Percentiles rank a stretch among this genome's conserved stretches.
phyloP scores from a whole-genome alignment of 2,329 filamentous ascomycete genomes.

The Claviceps spartinae region DNA sequence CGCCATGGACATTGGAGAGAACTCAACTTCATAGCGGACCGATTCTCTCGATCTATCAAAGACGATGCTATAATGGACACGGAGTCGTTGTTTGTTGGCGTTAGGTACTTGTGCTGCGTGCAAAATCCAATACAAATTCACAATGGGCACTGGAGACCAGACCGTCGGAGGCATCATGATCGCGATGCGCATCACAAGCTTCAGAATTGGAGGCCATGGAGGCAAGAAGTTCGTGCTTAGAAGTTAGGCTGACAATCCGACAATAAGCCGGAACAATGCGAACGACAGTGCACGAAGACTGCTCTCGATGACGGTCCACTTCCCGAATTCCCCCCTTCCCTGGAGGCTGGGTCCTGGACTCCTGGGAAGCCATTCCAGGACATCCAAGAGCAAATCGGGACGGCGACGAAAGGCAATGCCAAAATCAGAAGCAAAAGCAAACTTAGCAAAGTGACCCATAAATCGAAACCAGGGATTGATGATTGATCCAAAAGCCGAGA shows the following conservation, averaged over 20 bases:
- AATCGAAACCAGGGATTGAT: neutral
- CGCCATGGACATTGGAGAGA: neutral
- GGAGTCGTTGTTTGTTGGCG: too few relatives aligned
- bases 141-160: too few relatives aligned
- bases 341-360: too few relatives aligned
- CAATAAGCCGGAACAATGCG: constrained; percentile 5
- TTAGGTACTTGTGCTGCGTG: too few relatives aligned
- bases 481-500: neutral
- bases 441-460: neutral
- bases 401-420: neutral
- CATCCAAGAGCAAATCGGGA: neutral
- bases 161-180: neutral
- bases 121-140: too few relatives aligned
- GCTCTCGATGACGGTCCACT: too few relatives aligned
- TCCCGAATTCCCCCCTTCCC: neutral
- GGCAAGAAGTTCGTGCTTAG: too few relatives aligned
- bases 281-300: constrained; percentile 1
- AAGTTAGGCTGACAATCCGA: neutral
- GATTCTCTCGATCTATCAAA: neutral
- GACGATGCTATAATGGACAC: neutral
- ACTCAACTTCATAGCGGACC: neutral
- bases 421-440: neutral
- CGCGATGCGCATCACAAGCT: neutral
- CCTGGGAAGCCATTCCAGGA: neutral
- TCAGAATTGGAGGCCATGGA: neutral